These are phyloP conservation scores for Diaporthe caulivora DNA, from an alignment of 2,329 filamentous ascomycete genomes.

Conservation along the genomic window DNA sequence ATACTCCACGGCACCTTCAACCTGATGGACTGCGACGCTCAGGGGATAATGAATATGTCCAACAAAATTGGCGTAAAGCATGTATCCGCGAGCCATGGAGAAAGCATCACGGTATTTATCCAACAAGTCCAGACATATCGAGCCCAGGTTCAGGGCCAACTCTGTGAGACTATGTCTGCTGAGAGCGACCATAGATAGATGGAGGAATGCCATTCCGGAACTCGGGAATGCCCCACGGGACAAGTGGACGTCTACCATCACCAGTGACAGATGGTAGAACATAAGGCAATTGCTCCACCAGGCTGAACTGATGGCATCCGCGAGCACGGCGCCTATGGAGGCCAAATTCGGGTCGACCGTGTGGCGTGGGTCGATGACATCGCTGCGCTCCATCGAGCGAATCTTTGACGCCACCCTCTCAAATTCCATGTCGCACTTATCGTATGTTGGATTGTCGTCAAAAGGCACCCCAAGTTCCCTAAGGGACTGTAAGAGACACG, in stretches of 20 bases:
- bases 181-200: slow-evolving; percentile 76
- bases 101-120: slow-evolving; percentile 73
- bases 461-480: slow-evolving; percentile 76
- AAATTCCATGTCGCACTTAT: slow-evolving; percentile 84
- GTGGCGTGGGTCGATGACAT: slow-evolving; percentile 58
- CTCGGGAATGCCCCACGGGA: slow-evolving; percentile 75
- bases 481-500: slow-evolving; percentile 78
- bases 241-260: slow-evolving; percentile 76
- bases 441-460: slow-evolving; percentile 75
- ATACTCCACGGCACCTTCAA: slow-evolving; percentile 76
- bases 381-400: slow-evolving; percentile 65
- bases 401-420: slow-evolving; percentile 71
- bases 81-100: slow-evolving; percentile 76
- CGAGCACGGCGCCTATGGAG: slow-evolving; percentile 77
- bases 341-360: slow-evolving; percentile 66
- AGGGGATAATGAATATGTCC: slow-evolving; percentile 78
- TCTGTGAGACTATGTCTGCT: slow-evolving; percentile 78
- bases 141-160: slow-evolving; percentile 75
- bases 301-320: slow-evolving; percentile 76
- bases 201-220: slow-evolving; percentile 75
- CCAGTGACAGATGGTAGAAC: slow-evolving; percentile 79
- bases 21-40: slow-evolving; percentile 65
- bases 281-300: slow-evolving; percentile 80
- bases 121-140: slow-evolving; percentile 73
- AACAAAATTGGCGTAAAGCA: slow-evolving; percentile 77